Conservation (phyloP, 257 asterid species). For the Forsythia viridissima region DNA sequence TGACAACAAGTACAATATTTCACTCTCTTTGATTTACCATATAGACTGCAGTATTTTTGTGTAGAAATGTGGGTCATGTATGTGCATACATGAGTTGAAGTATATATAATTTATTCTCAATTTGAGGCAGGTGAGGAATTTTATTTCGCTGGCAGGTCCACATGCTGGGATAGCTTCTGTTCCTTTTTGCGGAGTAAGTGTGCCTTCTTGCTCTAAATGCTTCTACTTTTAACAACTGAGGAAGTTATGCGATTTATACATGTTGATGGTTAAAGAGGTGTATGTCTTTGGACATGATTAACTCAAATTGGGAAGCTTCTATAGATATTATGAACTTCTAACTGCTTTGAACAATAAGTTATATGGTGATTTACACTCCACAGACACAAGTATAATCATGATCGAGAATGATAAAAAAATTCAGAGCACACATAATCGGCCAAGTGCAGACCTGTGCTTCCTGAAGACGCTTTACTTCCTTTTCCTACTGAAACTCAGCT, state of each 20-base stretch:
- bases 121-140: conserved; percentile 70
- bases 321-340: conserved; percentile 5
- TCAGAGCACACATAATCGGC: conserved; percentile 21
- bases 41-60: background rate
- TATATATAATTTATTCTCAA: background rate
- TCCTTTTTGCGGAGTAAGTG: conserved; percentile 83
- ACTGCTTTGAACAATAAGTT: conserved; percentile 45
- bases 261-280: too few relatives aligned
- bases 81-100: conserved; percentile 6
- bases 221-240: background rate
- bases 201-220: conserved; percentile 35
- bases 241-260: too few relatives aligned
- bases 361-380: conserved; percentile 18
- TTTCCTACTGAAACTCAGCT: conserved; percentile 98
- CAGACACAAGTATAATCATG: background rate
- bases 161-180: conserved; percentile 92
- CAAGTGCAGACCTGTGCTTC: conserved; percentile 73
- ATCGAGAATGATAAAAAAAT: conserved; percentile 8
- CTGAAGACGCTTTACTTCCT: conserved; percentile 81
- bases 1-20: background rate
- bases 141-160: conserved; percentile 91
- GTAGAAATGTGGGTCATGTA: background rate
- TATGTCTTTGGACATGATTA: too few relatives aligned
- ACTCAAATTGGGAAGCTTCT: background rate
- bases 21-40: background rate